Evolutionary conservation across 2,329 filamentous ascomycete genomes (phyloP), one percentile per base, ranked within the genome.

Genomic region (Allantophomopsis cytisporea): DNA sequence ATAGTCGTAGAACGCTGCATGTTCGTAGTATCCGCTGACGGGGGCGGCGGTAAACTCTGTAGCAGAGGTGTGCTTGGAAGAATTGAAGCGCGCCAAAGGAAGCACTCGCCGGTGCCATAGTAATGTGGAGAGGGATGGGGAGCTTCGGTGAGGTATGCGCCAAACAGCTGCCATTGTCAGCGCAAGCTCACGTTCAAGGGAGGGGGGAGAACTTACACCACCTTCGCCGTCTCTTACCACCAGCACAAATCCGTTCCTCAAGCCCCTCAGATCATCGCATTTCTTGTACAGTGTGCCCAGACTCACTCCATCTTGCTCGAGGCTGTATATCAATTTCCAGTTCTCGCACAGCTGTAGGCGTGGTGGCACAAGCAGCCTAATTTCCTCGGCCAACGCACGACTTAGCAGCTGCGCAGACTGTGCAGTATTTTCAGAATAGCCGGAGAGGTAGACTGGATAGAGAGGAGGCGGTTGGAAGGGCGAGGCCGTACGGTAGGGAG

Each of bases 21-120:
- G 47, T 79, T 60, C 12, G 76, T 76, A 0, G 77, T 81, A 50
- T 83, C 76, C 32, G 71, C 69, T 36, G 68, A 75, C 8, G 23
- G 23, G 3, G 83, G 83, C 0, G 80, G 83, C 0, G 79, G 82
- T 1, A 83, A 83, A 0, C 86, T 66, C 10, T 65, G 65, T 3
- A 66, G 58, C 11, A 69, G 59, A 7, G 72, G 54, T 23, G 62
- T 56, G 36, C 61, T 60, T 7, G 65, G 66, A 28, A 88, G 65
- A 4, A 81, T 61, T 35, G 77, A 76, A 1, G 83, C 81, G 36
- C 83, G 76, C 85, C 85, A 93, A 46, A 93, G 73, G 59, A 93
- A 98, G 61, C 89, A 96, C 60, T 98, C 91, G 52, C 91, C 91
- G 11, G 86, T 95, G 52, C 91, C 91, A 59, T 84, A 98, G 66